Conservation (phyloP, 768 basidiomycete genomes). For the Boletus rubropictus region DNA sequence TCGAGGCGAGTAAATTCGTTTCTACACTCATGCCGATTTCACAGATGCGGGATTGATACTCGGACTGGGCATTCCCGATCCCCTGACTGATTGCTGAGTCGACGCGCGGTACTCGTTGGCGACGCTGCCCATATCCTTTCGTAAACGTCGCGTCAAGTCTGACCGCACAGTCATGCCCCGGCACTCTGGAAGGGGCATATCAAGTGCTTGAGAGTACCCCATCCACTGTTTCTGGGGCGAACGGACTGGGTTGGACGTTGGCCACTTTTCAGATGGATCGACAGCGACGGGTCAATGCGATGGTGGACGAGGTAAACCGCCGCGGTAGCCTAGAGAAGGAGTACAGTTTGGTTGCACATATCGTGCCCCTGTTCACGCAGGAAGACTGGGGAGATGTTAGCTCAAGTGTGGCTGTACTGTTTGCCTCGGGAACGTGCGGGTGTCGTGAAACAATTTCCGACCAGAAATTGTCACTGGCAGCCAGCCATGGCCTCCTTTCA, state of each 20-base stretch:
- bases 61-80: slow-evolving; percentile 25
- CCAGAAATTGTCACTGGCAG: not conserved
- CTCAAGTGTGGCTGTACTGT: slow-evolving; percentile 28
- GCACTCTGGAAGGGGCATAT: slow-evolving; percentile 29
- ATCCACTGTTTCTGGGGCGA: not conserved
- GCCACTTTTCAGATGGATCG: slow-evolving; percentile 22
- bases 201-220: slow-evolving; percentile 19
- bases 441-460: not conserved
- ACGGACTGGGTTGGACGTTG: slow-evolving; percentile 15
- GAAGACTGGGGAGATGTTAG: slow-evolving; percentile 29
- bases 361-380: slow-evolving; percentile 14
- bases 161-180: slow-evolving; percentile 26
- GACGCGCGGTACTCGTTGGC: slow-evolving; percentile 25
- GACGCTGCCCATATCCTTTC: slow-evolving; percentile 24
- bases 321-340: slow-evolving; percentile 24
- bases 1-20: slow-evolving; percentile 9
- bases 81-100: slow-evolving; percentile 24
- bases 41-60: slow-evolving; percentile 25
- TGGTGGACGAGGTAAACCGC: slow-evolving; percentile 25
- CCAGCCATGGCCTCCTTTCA: slow-evolving; percentile 58
- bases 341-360: slow-evolving; percentile 12
- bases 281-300: slow-evolving; percentile 21
- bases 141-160: not conserved
- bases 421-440: slow-evolving; percentile 38
- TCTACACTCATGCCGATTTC: not conserved